Evolutionary conservation across 2,329 filamentous ascomycete genomes (phyloP), one percentile per base, ranked within the genome.

Genomic region (Periglandula ipomoeae): DNA sequence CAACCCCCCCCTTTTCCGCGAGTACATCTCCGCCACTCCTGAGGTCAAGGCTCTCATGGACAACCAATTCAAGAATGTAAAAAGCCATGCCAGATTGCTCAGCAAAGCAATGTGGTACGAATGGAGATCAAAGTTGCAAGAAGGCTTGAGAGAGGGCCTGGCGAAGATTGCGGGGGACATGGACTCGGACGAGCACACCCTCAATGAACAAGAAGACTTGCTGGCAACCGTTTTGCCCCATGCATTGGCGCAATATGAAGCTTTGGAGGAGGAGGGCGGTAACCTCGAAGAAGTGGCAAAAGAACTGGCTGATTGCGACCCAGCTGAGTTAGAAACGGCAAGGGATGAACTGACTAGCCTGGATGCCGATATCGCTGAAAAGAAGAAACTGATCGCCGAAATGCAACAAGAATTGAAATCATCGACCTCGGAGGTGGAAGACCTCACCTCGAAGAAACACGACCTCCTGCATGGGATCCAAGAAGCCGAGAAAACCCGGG

Each of bases 41-140:
- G 88, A 94, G 53, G 82, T 95, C 62, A 89, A 87, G 60, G 69
- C 81, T 3, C 75, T 94, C 46, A 94, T 98, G 84, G 91, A 98
- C 69, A 93, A 87, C 55, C 90, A 97, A 62, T 93, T 98, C 73
- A 93, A 95, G 66, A 96, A 97, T 60, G 86, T 95, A 66, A 97
- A 96, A 71, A 90, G 89, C 0, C 87, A 95, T 64, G 89, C 91
- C 15, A 81, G 93, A 23, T 75, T 96, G 13, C 73, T 90, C 46
- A 96, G 91, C 70, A 96, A 96, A 63, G 89, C 88, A 50, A 90
- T 93, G 73, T 98, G 93, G 93, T 98, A 98, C 64, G 86, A 91
- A 60, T 98, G 93, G 93, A 84, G 93, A 37, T 91, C 87, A 75
- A 91, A 93, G 59, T 76, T 97, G 22, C 82, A 89, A 49, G 69